Evolutionary conservation across 179 eudicot genomes (phyloP).

Genomic region (Carnegiea gigantea): DNA sequence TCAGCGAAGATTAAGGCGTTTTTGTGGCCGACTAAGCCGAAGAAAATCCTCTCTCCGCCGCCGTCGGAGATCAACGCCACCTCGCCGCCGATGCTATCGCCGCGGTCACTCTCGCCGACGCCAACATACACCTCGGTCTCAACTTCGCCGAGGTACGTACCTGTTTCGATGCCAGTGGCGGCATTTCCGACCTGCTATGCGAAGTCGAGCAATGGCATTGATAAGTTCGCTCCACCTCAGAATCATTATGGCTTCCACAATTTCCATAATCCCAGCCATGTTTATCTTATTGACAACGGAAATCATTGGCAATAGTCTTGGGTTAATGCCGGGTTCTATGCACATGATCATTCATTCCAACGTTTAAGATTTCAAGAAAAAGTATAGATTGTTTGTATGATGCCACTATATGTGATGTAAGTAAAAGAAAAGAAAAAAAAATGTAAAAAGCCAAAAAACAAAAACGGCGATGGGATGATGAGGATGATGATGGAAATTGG

Average conservation of each 20-base stretch:
- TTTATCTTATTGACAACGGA: constrained; percentile 52
- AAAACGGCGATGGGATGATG: constrained; percentile 9
- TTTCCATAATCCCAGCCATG: constrained; percentile 37
- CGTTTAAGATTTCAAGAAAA: not conserved
- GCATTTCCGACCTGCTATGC: constrained; percentile 30
- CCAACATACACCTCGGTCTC: constrained; percentile 28
- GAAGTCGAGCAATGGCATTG: constrained; percentile 23
- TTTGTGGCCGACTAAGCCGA: constrained; percentile 30
- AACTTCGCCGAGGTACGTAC: constrained; percentile 23
- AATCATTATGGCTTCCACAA: constrained; percentile 24
- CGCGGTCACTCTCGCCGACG: constrained; percentile 34
- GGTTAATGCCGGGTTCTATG: not conserved
- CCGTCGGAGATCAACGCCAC: constrained; percentile 27
- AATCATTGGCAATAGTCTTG: constrained; percentile 56
- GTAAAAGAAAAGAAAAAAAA: not conserved
- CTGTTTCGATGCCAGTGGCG: constrained; percentile 17
- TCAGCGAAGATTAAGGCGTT: constrained; percentile 63
- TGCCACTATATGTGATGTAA: constrained; percentile 16
- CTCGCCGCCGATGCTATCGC: constrained; percentile 28
- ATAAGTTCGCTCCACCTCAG: constrained; percentile 25
- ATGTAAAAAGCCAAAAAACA: not conserved
- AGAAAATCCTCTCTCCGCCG: constrained; percentile 39
- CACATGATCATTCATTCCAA: not conserved
- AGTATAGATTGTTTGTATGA: not conserved
- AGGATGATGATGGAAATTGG: constrained; percentile 23